Evolutionary conservation across 2,329 filamentous ascomycete species (phyloP), one percentile per base, ranked within the genome.

Genomic region (Onygenales sp.): DNA sequence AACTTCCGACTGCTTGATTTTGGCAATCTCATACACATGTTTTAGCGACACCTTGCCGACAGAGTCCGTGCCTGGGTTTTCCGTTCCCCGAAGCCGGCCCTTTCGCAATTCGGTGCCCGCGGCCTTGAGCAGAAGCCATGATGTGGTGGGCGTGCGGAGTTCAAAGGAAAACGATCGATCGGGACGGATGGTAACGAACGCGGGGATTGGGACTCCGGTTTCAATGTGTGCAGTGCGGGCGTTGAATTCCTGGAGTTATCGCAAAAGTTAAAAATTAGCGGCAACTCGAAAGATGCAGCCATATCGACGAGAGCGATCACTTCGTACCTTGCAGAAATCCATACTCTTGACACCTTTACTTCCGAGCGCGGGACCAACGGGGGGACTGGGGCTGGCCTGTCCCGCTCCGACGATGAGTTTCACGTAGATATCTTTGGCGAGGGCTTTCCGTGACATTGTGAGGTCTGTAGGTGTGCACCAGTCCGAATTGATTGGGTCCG

Each of bases 321-420:
- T 59, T 7, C 55, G 38, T 69, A 95, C 92, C 81, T 97, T 97
- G 83, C 93, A 97, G 71, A 97, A 98, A 74, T 98, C 93, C 86
- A 98, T 98, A 55, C 88, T 94, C 78, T 98, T 98, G 58, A 98
- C 87, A 78, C 93, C 93, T 78, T 96, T 97, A 71, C 86, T 92
- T 75, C 93, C 93, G 60, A 98, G 81, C 52, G 93, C 93, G 55
- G 93, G 93, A 78, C 93, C 93, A 65, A 98, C 91, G 4, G 93
- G 93, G 36, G 93, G 93, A 73, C 90, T 94, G 33, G 93, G 93
- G 65, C 85, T 92, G 56, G 93, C 93, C 72, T 96, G 89, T 31
- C 93, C 93, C 54, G 93, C 93, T 64, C 92, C 93, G 57, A 98
- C 93, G 61, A 98, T 95, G 71, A 98, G 82, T 77, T 97, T 98